phyloP scores from a whole-genome alignment of 2,329 filamentous ascomycete species.

The Parastagonospora nodorum region DNA sequence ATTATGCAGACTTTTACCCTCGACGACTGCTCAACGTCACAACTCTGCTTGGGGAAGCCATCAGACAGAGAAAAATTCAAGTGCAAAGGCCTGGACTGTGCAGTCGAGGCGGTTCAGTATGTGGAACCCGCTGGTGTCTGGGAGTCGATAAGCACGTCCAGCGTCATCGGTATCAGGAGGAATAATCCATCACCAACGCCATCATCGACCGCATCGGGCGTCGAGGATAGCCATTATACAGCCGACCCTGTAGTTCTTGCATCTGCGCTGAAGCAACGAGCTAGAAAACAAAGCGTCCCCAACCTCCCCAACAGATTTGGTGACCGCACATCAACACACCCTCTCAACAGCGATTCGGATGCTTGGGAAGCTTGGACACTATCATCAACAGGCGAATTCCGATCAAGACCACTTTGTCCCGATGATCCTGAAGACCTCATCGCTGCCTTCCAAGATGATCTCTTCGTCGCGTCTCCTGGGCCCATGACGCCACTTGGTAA shows the following conservation, averaged over 20 bases:
- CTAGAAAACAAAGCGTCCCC: constrained; percentile 19
- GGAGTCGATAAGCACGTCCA: constrained; percentile 65
- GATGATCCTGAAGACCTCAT: constrained; percentile 19
- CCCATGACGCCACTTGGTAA: constrained; percentile 68
- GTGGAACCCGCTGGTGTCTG: constrained; percentile 69
- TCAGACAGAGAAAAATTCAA: constrained; percentile 31
- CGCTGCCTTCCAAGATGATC: constrained; percentile 48
- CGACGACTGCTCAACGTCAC: constrained; percentile 55
- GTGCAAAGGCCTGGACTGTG: constrained; percentile 46
- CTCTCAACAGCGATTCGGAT: constrained; percentile 33
- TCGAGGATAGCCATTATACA: constrained; percentile 21
- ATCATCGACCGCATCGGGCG: constrained; percentile 34
- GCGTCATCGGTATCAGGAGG: constrained; percentile 67
- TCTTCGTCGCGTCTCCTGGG: constrained; percentile 70
- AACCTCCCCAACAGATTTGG: constrained; percentile 9
- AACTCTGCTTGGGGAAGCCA: constrained; percentile 62
- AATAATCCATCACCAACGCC: constrained; percentile 40
- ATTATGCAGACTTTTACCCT: constrained; percentile 68
- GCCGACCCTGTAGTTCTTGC: constrained; percentile 17
- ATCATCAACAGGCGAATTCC: constrained; percentile 53
- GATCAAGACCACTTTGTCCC: constrained; percentile 44
- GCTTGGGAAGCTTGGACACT: constrained; percentile 62
- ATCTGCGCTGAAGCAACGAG: constrained; percentile 37
- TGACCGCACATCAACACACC: constrained; percentile 1
- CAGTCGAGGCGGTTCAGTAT: constrained; percentile 57